Base-by-base conservation (phyloP, 345 rosid genomes). In the Kernera saxatilis region DNA sequence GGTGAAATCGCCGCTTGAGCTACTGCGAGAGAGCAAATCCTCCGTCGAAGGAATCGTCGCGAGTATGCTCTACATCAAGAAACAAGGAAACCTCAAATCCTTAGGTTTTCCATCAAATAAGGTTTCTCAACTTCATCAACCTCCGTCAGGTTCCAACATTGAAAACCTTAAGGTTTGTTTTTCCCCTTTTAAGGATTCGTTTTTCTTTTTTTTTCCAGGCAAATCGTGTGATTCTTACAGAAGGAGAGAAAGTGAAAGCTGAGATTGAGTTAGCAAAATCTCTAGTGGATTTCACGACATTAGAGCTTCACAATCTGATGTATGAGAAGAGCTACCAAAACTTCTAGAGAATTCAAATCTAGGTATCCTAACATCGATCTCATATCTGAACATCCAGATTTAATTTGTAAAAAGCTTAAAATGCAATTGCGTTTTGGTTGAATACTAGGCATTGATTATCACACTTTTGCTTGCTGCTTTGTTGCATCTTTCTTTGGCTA, bases 281-380 rank as follows among this genome's bases (percentile, higher is more conserved):
- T 18, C 90, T 95, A 0, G 82, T 91, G 50, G 96, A 94, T 63
- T 83, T 84, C 57, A 87, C 96, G 58, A 81, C 96, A 1, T 60
- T 94, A 78, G 86, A 88, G 84, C 88, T 88, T 26, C 95, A 91
- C 48, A 94, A 84, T 76, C 79, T 91, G 70, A 88, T 87, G 93
- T 94, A 94, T 50, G 99, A 94, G 91, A 94, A 89, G 82, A 85
- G 87, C 97, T 29, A 91, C 80, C 13, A 91, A 84, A 75, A 80
- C 96, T 25, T 89, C 90, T 30, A 88, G 82, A 70, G 95, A 89
- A 60, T 94, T 94, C 80, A 89, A 83, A 55, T 89, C 99, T 4
- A 91, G 70, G 65, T 88, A 86, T 71, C 88, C 93, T 5, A 88
- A 82, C 69, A 94, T 91, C 57, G 93, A 91, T 43, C 96, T 94